Evolutionary conservation across 495 filamentous ascomycete species (phyloP).

Genomic region (Friedmanniomyces simplex): DNA sequence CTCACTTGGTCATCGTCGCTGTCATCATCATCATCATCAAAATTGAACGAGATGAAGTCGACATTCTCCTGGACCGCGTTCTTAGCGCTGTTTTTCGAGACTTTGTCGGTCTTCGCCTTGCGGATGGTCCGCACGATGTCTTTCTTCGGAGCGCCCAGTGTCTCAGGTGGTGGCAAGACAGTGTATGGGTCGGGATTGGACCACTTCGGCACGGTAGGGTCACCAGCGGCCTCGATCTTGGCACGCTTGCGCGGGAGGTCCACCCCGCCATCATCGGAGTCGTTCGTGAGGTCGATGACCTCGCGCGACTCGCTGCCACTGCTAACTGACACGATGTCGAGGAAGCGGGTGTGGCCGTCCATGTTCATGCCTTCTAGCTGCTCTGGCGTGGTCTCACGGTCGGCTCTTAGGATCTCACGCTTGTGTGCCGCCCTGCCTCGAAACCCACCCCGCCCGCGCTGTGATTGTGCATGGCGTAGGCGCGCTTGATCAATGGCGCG

Average conservation of each 20-base stretch:
- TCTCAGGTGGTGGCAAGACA: slow-evolving; percentile 61
- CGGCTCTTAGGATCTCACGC: slow-evolving; percentile 10
- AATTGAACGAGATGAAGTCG: slow-evolving; percentile 77
- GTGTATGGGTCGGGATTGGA: slow-evolving; percentile 93
- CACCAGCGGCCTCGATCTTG: slow-evolving; percentile 13
- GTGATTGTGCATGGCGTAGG: background rate
- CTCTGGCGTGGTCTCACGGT: slow-evolving; percentile 25
- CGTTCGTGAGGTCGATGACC: slow-evolving; percentile 39
- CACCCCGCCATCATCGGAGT: slow-evolving; percentile 37
- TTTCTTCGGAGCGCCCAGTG: slow-evolving; percentile 53
- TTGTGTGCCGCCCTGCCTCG: background rate
- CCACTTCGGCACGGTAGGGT: slow-evolving; percentile 57
- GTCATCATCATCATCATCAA: slow-evolving; percentile 41
- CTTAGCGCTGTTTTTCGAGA: slow-evolving; percentile 32
- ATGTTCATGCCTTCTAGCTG: slow-evolving; percentile 27
- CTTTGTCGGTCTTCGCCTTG: slow-evolving; percentile 54
- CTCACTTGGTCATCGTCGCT: no score
- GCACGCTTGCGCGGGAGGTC: slow-evolving; percentile 1
- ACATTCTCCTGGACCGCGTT: slow-evolving; percentile 51
- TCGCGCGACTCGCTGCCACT: slow-evolving; percentile 59
- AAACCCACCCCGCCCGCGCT: slow-evolving; percentile 1
- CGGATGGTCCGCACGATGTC: slow-evolving; percentile 81
- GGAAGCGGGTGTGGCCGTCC: slow-evolving; percentile 28
- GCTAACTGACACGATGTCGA: slow-evolving; percentile 54
- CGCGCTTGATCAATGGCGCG: background rate